Evolutionary conservation across 1,284 basidiomycete genomes (phyloP), one percentile per base, ranked within the genome.

Genomic region (Ustilago curta): DNA sequence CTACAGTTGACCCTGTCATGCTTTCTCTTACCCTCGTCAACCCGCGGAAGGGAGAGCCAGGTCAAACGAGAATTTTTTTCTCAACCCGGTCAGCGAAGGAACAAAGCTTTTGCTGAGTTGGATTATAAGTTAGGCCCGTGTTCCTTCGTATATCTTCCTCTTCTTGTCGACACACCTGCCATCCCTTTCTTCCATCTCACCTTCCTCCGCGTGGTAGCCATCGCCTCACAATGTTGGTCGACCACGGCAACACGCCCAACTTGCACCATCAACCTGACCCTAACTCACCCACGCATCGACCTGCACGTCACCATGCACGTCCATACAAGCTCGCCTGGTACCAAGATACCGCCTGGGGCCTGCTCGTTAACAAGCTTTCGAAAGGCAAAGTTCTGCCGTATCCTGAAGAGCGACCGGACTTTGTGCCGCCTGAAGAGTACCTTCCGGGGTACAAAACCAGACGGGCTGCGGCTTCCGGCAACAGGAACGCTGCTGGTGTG

Each of bases 381-480:
- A 69, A 70, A n/a, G 70, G 74, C 12, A 71, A 72, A 39, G 4
- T n/a, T 0, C 31, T 77, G 0, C 61, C 53, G 0, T 71, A 43
- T 43, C 70, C 74, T 0, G 77, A 79, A 42, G 59, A 79, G 32
- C 27, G 57, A 9, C 43, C 53, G 2, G 71, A 65, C 37, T 79
- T 64, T 43, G 59, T 66, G 0, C 53, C 67, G 8, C 71, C 74
- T 2, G 71, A 72, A 44, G 49, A 69, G 37, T 77, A 74, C 37
- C 29, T 67, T 37, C 59, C 67, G 7, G 67, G 72, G 16, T 70
- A 65, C 58, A 63, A 59, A 45, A 59, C 47, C 7, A 47, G 31
- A 12, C 55, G 50, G 2, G 50, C 57, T 8, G 8, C 51, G 21
- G 37, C 2, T n/a, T n/a, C n/a, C n/a, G 11, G 12, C 42, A 27